These are phyloP conservation scores for Oidium heveae DNA, from an alignment of 2,329 filamentous ascomycete genomes.

Conservation along the genomic window DNA sequence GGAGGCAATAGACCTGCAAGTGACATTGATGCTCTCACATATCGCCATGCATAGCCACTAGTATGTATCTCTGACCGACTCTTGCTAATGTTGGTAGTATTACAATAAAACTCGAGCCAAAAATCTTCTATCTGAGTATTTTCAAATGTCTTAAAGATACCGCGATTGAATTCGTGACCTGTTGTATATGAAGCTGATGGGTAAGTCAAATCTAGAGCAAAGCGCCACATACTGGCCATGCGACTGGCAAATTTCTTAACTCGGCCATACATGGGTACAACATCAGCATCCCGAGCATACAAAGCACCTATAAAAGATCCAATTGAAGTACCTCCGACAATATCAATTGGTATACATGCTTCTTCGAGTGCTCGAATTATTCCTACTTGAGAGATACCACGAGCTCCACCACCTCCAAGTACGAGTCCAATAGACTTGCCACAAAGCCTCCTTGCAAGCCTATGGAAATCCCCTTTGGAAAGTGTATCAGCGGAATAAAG, in stretches of 20 bases:
- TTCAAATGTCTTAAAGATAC: slow-evolving; percentile 95
- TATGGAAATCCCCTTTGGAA: slow-evolving; percentile 91
- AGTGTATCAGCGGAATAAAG: slow-evolving; percentile 79
- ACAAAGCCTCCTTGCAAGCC: slow-evolving; percentile 67
- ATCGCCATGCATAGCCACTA: slow-evolving; percentile 91
- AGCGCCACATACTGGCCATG: slow-evolving; percentile 99
- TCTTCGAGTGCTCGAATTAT: slow-evolving; percentile 91
- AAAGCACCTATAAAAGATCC: slow-evolving; percentile 85
- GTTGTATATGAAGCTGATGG: slow-evolving; percentile 93
- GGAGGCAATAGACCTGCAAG: slow-evolving; percentile 79
- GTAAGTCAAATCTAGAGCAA: slow-evolving; percentile 85
- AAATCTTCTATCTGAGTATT: slow-evolving; percentile 97
- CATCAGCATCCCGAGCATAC: slow-evolving; percentile 86
- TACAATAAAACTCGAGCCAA: slow-evolving; percentile 97
- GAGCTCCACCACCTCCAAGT: slow-evolving; percentile 74
- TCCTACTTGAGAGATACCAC: slow-evolving; percentile 78
- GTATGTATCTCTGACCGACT: slow-evolving; percentile 81
- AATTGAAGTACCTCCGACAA: slow-evolving; percentile 88
- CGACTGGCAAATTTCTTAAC: slow-evolving; percentile 93
- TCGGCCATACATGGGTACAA: slow-evolving; percentile 88
- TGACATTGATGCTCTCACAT: slow-evolving; percentile 90
- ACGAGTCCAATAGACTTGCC: slow-evolving; percentile 89
- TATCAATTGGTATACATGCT: slow-evolving; percentile 83
- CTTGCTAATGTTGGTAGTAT: slow-evolving; percentile 96
- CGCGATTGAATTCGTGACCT: slow-evolving; percentile 94